These are phyloP conservation scores for Calonectria pseudoreteaudii DNA, from an alignment of 2,329 filamentous ascomycete genomes.

Conservation along the genomic window DNA sequence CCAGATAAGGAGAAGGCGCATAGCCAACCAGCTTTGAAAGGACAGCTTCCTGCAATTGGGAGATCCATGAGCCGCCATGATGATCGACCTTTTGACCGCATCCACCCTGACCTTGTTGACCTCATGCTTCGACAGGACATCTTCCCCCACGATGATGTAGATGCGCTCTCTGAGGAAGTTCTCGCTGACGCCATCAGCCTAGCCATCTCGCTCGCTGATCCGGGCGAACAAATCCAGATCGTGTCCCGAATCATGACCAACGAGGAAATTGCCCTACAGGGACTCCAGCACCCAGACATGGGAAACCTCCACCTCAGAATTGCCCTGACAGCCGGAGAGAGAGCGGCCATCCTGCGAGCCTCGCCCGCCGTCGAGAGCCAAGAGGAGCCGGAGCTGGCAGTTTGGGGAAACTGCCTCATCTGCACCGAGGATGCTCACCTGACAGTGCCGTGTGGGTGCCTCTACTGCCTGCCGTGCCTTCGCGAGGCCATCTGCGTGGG, in stretches of 20 bases:
- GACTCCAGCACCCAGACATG: conserved; percentile 29
- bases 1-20: neutral
- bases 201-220: conserved; percentile 37
- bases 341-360: neutral
- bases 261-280: conserved; percentile 32
- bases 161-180: conserved; percentile 20
- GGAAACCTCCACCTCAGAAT: conserved; percentile 23
- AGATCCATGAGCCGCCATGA: conserved; percentile 10
- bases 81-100: conserved; percentile 17
- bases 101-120: conserved; percentile 39
- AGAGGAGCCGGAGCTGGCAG: neutral
- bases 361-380: neutral
- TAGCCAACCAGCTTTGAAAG: neutral
- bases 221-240: conserved; percentile 30
- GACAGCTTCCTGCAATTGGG: neutral
- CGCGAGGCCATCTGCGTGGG: conserved; percentile 34
- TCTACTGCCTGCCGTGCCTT: conserved; percentile 37
- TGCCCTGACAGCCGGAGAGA: conserved; percentile 30
- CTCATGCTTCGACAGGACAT: conserved; percentile 25
- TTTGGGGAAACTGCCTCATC: conserved; percentile 30
- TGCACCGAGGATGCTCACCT: conserved; percentile 26
- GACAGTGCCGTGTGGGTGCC: conserved; percentile 28
- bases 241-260: conserved; percentile 38
- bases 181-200: conserved; percentile 31
- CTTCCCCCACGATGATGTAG: conserved; percentile 2